A percentile compares a stretch with the other conserved stretches of the same genome.
phyloP scores from a whole-genome alignment of 352 stramenopile species.

The Phytopythium boreale region DNA sequence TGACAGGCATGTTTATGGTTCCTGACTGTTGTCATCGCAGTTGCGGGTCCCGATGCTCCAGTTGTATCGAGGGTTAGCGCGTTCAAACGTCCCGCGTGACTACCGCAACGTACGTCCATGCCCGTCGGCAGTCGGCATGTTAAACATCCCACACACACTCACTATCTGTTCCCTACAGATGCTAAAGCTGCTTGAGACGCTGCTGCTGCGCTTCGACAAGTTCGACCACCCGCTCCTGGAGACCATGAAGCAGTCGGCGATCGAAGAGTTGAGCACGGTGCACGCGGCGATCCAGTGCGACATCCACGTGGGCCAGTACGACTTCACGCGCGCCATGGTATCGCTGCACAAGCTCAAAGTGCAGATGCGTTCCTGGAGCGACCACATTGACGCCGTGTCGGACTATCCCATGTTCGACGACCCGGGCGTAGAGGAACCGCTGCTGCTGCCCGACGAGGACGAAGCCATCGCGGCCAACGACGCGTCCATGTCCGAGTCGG shows the following conservation, averaged over 20 bases:
- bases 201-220: constrained; percentile 50
- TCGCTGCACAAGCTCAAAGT: constrained; percentile 69
- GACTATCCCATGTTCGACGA: constrained; percentile 79
- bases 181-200: constrained; percentile 45
- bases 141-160: neutral
- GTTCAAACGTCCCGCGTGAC: constrained; percentile 43
- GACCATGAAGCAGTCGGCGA: constrained; percentile 62
- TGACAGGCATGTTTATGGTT: neutral
- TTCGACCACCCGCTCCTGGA: constrained; percentile 74
- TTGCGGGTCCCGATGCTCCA: constrained; percentile 71
- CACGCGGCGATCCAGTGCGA: constrained; percentile 67
- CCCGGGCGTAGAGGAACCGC: constrained; percentile 9
- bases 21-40: constrained; percentile 17
- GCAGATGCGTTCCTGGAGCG: constrained; percentile 62
- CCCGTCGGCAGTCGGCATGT: neutral
- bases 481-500: constrained; percentile 50
- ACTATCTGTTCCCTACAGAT: constrained; percentile 16
- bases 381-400: constrained; percentile 76
- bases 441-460: constrained; percentile 32
- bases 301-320: constrained; percentile 62
- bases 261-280: constrained; percentile 70
- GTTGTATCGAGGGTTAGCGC: constrained; percentile 61
- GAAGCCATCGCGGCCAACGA: constrained; percentile 47
- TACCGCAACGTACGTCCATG: constrained; percentile 37
- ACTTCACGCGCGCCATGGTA: constrained; percentile 76